A percentile compares a stretch with the other conserved stretches of the same genome.
Conservation (phyloP, 2,329 filamentous ascomycete genomes). For the Aspergillus sp. region DNA sequence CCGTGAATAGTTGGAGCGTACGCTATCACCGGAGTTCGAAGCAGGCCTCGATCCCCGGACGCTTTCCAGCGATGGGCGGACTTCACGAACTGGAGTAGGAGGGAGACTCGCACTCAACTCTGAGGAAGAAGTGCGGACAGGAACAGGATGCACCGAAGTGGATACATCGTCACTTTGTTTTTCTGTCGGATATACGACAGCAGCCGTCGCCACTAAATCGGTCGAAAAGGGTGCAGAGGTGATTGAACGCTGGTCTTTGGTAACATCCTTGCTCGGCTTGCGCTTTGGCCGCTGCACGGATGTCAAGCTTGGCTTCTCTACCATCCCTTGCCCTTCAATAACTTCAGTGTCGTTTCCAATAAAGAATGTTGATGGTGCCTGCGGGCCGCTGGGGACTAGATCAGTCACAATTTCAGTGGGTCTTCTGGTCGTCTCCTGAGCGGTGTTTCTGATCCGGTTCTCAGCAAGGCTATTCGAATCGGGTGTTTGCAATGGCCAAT, state of each 20-base stretch:
- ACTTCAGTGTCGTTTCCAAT: constrained; percentile 31
- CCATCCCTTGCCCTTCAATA: constrained; percentile 39
- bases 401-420: constrained; percentile 26
- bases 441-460: constrained; percentile 6
- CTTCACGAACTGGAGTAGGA: constrained; percentile 12
- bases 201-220: constrained; percentile 22
- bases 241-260: constrained; percentile 27
- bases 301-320: constrained; percentile 34
- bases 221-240: constrained; percentile 29
- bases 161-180: constrained; percentile 33
- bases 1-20: constrained; percentile 34
- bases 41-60: constrained; percentile 23
- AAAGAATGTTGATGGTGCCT: constrained; percentile 27
- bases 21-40: constrained; percentile 37
- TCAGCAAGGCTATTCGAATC: neutral
- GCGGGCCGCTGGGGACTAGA: constrained; percentile 27
- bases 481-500: neutral
- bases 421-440: constrained; percentile 25
- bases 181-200: constrained; percentile 25
- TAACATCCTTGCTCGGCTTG: constrained; percentile 32
- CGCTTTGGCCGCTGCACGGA: constrained; percentile 37
- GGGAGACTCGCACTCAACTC: constrained; percentile 15
- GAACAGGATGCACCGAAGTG: constrained; percentile 21
- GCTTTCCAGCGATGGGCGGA: constrained; percentile 13
- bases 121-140: constrained; percentile 12